Evolutionary conservation across 169 alveolate species (phyloP).

Genomic region (Plasmodium inui): DNA sequence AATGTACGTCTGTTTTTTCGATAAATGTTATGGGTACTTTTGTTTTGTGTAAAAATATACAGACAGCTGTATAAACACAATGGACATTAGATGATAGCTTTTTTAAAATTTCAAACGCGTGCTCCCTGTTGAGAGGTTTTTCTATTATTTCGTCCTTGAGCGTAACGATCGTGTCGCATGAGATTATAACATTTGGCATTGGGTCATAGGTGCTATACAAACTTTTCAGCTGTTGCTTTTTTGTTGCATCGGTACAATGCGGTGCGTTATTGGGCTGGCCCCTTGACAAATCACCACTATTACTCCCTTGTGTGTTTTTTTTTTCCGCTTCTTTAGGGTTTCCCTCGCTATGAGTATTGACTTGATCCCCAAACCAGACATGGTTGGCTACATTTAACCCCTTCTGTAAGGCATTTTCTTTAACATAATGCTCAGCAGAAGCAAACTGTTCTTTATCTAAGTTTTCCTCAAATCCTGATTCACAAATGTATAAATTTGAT

Average conservation of each 20-base stretch:
- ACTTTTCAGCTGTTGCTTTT: conserved; percentile 8
- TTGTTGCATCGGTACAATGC: neutral
- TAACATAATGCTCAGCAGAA: conserved; percentile 79
- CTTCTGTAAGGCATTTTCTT: conserved; percentile 82
- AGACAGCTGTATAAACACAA: conserved; percentile 81
- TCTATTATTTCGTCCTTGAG: conserved; percentile 79
- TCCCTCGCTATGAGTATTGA: neutral
- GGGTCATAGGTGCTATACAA: conserved; percentile 42
- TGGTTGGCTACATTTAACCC: conserved; percentile 79
- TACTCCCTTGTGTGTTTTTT: neutral
- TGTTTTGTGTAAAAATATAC: conserved; percentile 75
- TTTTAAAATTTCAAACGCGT: conserved; percentile 78
- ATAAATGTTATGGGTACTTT: conserved; percentile 66
- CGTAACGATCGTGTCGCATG: conserved; percentile 81
- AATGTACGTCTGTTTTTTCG: conserved; percentile 75
- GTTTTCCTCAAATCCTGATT: conserved; percentile 84
- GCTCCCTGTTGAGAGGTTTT: conserved; percentile 80
- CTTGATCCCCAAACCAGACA: conserved; percentile 75
- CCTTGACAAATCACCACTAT: neutral
- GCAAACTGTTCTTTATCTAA: conserved; percentile 76
- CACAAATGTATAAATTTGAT: conserved; percentile 43
- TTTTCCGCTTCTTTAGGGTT: neutral
- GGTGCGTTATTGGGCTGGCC: neutral
- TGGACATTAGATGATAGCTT: conserved; percentile 69
- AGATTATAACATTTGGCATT: conserved; percentile 44